Evolutionary conservation across 1,284 basidiomycete genomes (phyloP), one percentile per base, ranked within the genome.

Genomic region (Austroboletus niveus): DNA sequence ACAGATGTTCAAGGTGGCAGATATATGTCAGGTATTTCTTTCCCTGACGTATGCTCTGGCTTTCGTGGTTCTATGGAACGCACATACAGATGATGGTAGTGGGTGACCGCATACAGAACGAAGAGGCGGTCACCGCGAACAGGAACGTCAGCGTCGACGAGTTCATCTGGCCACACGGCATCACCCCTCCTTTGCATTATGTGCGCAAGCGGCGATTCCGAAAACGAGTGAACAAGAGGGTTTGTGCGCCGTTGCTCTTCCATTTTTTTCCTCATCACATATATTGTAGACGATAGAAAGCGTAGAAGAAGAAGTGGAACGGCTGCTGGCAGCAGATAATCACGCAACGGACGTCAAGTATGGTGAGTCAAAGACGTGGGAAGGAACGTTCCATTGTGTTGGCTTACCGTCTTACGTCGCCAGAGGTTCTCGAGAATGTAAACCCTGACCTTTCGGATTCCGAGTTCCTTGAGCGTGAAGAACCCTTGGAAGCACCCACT

Each of bases 1-100:
- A 66, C 91, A 95, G 64, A 89, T 98, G 81, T 98, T 99, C 79
- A 99, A 99, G 72, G 90, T 97, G 1, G 94, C 94, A 31, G 97
- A 99, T 67, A 98, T 99, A 71, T 95, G 92, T 70, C 94, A 96
- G 81, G 92, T 92, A 63, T 54, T 58, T 47, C n/a, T 53, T 45
- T 39, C 42, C 14, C n/a, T 6, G 35, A 11, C 36, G 27, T 17
- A 36, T 47, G 47, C 42, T 50, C 30, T 35, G 5, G 22, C 22
- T 24, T 24, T 24, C 22, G 45, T 56, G 56, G 36, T 51, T 57
- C 51, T 60, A 49, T 53, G 44, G 48, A 22, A 15, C 42, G 20
- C 40, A 22, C 36, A 45, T 51, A 43, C 60, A 93, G 87, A 94
- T 97, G 89, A 79, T 97, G 45, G 86, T 95, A 9, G 85, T 95